phyloP scores from a whole-genome alignment of 2,329 filamentous ascomycete genomes.

The Beauveria scarabaeidicola region DNA sequence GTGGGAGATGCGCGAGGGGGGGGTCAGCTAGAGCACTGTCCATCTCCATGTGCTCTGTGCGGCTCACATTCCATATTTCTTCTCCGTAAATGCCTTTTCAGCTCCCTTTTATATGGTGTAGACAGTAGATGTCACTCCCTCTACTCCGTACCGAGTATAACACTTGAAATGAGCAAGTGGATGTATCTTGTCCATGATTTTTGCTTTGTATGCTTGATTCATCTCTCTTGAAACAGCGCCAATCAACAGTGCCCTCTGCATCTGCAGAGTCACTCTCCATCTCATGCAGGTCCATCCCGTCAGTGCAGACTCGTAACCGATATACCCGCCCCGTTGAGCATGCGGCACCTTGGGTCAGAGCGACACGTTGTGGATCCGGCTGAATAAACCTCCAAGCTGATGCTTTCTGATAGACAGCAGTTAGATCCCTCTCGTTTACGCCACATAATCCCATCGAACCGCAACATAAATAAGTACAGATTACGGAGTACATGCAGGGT shows the following conservation, averaged over 20 bases:
- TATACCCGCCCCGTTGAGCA: not conserved
- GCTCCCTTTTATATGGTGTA: not conserved
- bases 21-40: not conserved
- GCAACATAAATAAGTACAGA: not conserved
- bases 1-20: not conserved
- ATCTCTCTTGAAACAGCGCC: too few relatives aligned
- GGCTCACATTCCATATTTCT: not conserved
- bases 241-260: not conserved
- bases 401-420: not conserved
- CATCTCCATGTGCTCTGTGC: conserved; percentile 2
- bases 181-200: too few relatives aligned
- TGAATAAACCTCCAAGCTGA: not conserved
- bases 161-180: not conserved
- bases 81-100: not conserved
- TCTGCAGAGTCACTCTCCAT: not conserved
- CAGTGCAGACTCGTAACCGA: not conserved
- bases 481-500: not conserved
- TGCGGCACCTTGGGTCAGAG: not conserved
- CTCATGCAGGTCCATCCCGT: not conserved
- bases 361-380: not conserved
- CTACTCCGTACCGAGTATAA: not conserved
- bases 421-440: not conserved
- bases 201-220: too few relatives aligned
- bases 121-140: not conserved
- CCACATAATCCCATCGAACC: not conserved